Evolutionary conservation across 1,284 basidiomycete species (phyloP).

Genomic region (Volvariella surrecta): DNA sequence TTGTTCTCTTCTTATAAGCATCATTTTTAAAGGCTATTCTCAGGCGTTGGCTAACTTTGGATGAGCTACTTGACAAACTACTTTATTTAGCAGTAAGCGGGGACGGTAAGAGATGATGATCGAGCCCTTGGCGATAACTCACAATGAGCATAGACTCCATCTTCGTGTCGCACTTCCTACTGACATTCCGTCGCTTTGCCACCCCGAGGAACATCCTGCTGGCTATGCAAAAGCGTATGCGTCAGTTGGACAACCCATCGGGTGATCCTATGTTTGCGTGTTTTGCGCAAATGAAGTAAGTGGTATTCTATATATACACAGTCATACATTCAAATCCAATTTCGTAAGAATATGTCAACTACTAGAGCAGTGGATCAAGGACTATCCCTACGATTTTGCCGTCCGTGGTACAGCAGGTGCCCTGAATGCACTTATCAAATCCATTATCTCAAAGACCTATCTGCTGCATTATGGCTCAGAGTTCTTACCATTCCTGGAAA

Average conservation of each 20-base stretch:
- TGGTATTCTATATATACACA: slow-evolving; percentile 7
- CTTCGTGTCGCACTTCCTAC: slow-evolving; percentile 68
- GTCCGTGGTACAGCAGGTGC: slow-evolving; percentile 65
- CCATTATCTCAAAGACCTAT: slow-evolving; percentile 68
- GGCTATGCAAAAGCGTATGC: slow-evolving; percentile 78
- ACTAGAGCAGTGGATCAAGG: slow-evolving; percentile 64
- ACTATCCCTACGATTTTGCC: slow-evolving; percentile 70
- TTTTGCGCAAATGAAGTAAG: slow-evolving; percentile 75
- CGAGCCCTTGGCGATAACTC: slow-evolving; percentile 1
- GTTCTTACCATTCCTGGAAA: slow-evolving; percentile 68
- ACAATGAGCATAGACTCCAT: slow-evolving; percentile 46
- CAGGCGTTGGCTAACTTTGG: slow-evolving; percentile 54
- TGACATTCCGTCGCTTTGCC: slow-evolving; percentile 73
- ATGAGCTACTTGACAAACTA: slow-evolving; percentile 70
- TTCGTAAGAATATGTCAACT: slow-evolving; percentile 60
- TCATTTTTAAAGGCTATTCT: slow-evolving; percentile 16
- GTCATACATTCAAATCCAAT: slow-evolving; percentile 8
- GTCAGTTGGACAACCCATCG: slow-evolving; percentile 60
- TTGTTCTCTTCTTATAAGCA: no score
- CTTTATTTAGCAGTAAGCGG: slow-evolving; percentile 69
- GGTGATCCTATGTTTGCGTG: slow-evolving; percentile 76
- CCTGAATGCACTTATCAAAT: slow-evolving; percentile 64
- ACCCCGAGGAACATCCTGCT: slow-evolving; percentile 68
- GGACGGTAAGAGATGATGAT: slow-evolving; percentile 45
- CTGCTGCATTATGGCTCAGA: slow-evolving; percentile 76